phyloP scores from a whole-genome alignment of 2,329 filamentous ascomycete species.

The Aspergillus clavatus region DNA sequence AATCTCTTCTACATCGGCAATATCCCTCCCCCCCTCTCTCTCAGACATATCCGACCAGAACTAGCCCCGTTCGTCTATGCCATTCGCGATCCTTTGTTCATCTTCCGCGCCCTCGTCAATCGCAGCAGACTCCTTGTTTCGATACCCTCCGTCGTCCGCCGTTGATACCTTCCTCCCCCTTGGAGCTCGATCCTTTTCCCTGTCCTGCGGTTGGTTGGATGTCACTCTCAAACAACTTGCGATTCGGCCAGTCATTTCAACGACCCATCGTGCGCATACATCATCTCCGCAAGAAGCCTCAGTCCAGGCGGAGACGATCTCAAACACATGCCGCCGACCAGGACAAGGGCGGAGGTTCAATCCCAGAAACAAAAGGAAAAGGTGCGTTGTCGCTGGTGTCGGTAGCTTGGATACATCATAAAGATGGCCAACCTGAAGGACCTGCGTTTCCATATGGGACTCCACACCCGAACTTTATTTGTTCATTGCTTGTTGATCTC shows the following conservation, averaged over 20 bases:
- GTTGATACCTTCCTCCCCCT: constrained; percentile 10
- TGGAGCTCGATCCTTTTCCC: constrained; percentile 1
- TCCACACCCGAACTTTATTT: not conserved
- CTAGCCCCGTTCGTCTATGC: not conserved
- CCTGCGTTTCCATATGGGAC: not conserved
- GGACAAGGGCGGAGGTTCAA: constrained; percentile 50
- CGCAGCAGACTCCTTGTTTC: constrained; percentile 5
- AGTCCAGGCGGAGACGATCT: constrained; percentile 24
- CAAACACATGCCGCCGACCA: constrained; percentile 42
- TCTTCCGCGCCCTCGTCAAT: not conserved
- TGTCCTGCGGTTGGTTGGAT: constrained; percentile 15
- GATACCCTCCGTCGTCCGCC: constrained; percentile 7
- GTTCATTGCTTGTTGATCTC: not conserved
- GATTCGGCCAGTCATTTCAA: constrained; percentile 10
- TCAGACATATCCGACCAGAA: no score
- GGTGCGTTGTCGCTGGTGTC: constrained; percentile 34
- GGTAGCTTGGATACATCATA: not conserved
- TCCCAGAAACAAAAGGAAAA: constrained; percentile 57
- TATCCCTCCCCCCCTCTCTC: no score
- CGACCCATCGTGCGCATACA: constrained; percentile 16
- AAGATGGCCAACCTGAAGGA: not conserved
- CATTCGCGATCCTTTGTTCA: not conserved
- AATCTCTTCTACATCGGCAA: not conserved
- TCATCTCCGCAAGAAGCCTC: constrained; percentile 19
- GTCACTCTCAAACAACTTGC: constrained; percentile 10